phyloP scores from a whole-genome alignment of 2,329 filamentous ascomycete species.

The Cercospora sp. region DNA sequence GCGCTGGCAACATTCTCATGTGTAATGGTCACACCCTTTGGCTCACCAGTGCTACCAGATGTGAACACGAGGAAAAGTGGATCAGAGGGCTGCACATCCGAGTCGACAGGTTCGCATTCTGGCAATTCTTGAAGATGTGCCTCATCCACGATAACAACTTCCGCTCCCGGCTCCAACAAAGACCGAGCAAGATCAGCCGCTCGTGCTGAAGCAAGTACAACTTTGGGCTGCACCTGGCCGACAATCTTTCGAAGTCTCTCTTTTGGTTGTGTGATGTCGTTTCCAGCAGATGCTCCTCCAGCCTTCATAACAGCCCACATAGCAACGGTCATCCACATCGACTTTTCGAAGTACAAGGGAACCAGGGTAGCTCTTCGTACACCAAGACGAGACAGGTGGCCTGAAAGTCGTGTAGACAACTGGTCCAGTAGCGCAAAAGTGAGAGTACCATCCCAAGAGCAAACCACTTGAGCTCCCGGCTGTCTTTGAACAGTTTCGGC shows the following conservation, averaged over 20 bases:
- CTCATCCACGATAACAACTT: neutral
- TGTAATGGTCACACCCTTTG: conserved; percentile 18
- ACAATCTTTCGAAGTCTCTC: neutral
- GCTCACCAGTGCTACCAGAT: conserved; percentile 15
- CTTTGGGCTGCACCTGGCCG: neutral
- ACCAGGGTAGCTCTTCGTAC: neutral
- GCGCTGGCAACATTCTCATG: conserved; percentile 7
- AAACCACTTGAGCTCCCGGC: neutral
- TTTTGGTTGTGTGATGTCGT: conserved; percentile 38
- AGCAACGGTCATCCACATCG: conserved; percentile 38
- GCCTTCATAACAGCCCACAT: conserved; percentile 44
- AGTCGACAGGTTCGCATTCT: neutral
- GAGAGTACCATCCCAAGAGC: neutral
- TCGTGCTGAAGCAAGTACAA: neutral
- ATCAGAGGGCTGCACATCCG: neutral
- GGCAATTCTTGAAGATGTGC: neutral
- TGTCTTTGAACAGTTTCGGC: neutral
- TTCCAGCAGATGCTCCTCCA: conserved; percentile 39
- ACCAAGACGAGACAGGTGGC: neutral
- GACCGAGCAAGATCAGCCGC: neutral
- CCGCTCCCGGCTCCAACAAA: neutral
- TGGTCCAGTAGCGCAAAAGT: neutral
- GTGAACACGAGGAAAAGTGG: conserved; percentile 5
- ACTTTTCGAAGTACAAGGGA: conserved; percentile 19
- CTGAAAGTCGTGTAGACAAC: neutral